These are phyloP conservation scores for Ceratobasidium sp. DNA, from an alignment of 1,284 basidiomycete species.

Conservation along the genomic window DNA sequence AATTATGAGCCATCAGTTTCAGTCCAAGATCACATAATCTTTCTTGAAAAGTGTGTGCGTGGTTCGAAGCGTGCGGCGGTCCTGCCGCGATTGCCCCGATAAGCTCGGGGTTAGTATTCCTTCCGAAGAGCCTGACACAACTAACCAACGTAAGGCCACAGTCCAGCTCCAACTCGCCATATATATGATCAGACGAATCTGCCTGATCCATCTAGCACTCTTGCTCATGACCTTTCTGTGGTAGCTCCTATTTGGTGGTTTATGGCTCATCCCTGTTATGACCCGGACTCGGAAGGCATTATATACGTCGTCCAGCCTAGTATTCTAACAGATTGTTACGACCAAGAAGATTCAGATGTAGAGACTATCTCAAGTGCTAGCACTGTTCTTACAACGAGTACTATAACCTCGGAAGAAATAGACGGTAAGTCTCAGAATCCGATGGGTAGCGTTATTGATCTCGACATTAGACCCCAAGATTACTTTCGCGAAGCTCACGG, in stretches of 20 bases:
- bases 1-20: no score
- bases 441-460: background rate
- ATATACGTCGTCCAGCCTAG: constrained; percentile 2
- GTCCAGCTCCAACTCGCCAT: background rate
- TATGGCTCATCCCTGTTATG: constrained; percentile 23
- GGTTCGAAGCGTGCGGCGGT: no score
- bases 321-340: background rate
- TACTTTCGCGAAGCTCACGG: constrained; percentile 35
- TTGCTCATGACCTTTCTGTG: background rate
- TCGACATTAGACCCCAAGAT: background rate
- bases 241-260: background rate
- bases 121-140: no score
- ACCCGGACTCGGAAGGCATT: constrained; percentile 16
- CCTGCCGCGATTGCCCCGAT: no score
- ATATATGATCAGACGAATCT: constrained; percentile 14
- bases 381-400: constrained; percentile 22
- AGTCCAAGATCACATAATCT: no score
- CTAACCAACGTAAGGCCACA: background rate
- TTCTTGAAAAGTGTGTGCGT: no score
- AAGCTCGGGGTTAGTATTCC: no score
- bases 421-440: constrained; percentile 20
- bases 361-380: constrained; percentile 32
- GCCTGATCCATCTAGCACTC: background rate
- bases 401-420: constrained; percentile 32
- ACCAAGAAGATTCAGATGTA: constrained; percentile 26